Evolutionary conservation across 2,329 filamentous ascomycete genomes (phyloP), one percentile per base, ranked within the genome.

Genomic region (Cordyceps farinosa): DNA sequence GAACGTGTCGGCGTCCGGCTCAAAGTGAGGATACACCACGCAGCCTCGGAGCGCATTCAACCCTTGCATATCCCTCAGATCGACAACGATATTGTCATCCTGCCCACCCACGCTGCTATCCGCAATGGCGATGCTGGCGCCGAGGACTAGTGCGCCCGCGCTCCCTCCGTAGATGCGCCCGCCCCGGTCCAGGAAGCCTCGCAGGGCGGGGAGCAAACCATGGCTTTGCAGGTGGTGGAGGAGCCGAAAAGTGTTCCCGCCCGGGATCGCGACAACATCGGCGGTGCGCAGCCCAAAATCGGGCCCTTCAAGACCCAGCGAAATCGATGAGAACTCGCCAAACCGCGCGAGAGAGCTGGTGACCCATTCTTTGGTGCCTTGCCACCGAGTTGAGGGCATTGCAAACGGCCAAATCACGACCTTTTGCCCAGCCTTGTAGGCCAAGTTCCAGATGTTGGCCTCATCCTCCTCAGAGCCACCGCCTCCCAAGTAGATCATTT

Each of bases 221-320:
- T 63, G 22, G n/a, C 13, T 38, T 27, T 57, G 42, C 53, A 59
- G 38, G 51, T 55, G 52, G 27, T 56, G 51, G 32, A 55, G 59
- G 11, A 65, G 63, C 29, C 48, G 52, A 29, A 59, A 63, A 9
- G 60, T 55, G 50, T 59, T 62, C 3, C 63, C 59, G 10, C 54
- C 63, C 17, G 54, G 59, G 6, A 62, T 63, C 13, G 36, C 53
- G 22, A 62, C 47, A 30, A 54, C 34, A 54, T 62, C 53, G 30
- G 59, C 60, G 22, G 42, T 34, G 32, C 17, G 13, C 22, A 63
- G 27, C 3, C 64, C 64, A 42, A 63, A 65, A 10, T 56, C 48
- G 13, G 53, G 36, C 8, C 7, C 44, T 42, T 30, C 17, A 7
- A 45, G 17, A 15, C 44, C 60, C 3, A 51, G 45, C 5, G 34